phyloP scores from a whole-genome alignment of 2,329 filamentous ascomycete genomes.

The Cadophora malorum region DNA sequence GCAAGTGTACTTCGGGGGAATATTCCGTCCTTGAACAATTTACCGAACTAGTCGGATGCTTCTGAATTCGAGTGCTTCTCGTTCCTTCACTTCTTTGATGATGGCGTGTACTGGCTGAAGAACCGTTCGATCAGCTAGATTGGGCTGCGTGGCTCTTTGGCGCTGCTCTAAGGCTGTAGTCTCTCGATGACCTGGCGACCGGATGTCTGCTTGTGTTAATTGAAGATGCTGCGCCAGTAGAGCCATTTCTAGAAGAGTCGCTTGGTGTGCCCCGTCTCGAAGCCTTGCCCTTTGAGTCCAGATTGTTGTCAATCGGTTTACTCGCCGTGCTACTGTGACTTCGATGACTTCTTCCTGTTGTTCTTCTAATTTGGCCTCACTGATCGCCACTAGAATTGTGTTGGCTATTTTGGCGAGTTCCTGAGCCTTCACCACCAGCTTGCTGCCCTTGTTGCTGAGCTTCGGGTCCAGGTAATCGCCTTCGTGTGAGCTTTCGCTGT shows the following conservation, averaged over 20 bases:
- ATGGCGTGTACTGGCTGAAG: no score
- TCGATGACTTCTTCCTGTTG: neutral
- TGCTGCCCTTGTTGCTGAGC: neutral
- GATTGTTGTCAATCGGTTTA: neutral
- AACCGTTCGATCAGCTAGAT: no score
- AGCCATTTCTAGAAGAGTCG: neutral
- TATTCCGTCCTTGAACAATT: no score
- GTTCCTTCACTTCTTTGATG: no score
- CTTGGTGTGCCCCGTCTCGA: neutral
- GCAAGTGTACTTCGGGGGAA: no score
- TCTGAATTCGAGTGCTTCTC: no score
- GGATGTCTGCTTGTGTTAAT: no score
- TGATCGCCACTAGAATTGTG: neutral
- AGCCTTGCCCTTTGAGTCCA: neutral
- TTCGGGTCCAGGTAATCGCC: neutral
- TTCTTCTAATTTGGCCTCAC: neutral
- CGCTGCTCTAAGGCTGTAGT: no score
- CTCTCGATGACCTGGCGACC: no score
- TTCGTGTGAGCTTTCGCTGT: neutral
- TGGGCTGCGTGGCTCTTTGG: no score
- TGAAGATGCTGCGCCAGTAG: no score
- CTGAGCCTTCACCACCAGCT: neutral
- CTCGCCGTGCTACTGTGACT: neutral
- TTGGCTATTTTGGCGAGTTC: neutral
- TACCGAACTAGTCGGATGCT: no score